Percentiles rank a stretch among this genome's conserved stretches.
Evolutionary conservation across 2,329 filamentous ascomycete species (phyloP).

Genomic region (Teratosphaeria epicoccoides): DNA sequence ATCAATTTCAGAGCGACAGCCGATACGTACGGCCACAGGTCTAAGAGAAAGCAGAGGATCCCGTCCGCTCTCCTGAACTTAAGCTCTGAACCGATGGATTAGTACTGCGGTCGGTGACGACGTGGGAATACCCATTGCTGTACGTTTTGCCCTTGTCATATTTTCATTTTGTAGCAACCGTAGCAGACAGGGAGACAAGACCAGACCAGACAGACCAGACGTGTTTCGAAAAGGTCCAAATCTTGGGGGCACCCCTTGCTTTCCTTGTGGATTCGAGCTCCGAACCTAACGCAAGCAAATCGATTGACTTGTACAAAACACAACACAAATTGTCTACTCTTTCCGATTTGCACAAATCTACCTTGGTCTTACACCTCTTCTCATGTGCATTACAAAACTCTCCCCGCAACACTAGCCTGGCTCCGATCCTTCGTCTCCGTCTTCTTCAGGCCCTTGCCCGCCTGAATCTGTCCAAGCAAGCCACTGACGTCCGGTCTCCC

Average conservation of each 20-base stretch:
- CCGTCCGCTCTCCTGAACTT: slow-evolving; percentile 9
- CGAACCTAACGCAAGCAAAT: no score
- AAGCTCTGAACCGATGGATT: slow-evolving; percentile 8
- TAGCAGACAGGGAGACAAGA: no score
- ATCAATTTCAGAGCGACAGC: no score
- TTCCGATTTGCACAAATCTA: no score
- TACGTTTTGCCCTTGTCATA: slow-evolving; percentile 8
- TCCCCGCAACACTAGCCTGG: slow-evolving; percentile 58
- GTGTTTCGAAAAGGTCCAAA: no score
- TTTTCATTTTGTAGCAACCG: no score
- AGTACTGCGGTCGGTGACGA: slow-evolving; percentile 11
- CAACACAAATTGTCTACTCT: no score
- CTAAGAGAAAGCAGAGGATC: slow-evolving; percentile 5
- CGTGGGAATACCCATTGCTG: slow-evolving; percentile 8
- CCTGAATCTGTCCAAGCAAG: slow-evolving; percentile 72
- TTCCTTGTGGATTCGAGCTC: no score
- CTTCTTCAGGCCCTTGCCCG: slow-evolving; percentile 71
- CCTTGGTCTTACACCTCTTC: no score
- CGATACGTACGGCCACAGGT: slow-evolving; percentile 8
- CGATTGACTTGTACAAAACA: no score
- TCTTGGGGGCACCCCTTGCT: no score
- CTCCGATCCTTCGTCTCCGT: slow-evolving; percentile 84
- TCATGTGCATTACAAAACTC: slow-evolving; percentile 54
- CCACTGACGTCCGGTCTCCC: slow-evolving; percentile 36
- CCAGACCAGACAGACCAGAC: no score